Percentiles rank a stretch among this genome's conserved stretches.
phyloP scores from a whole-genome alignment of 2,329 filamentous ascomycete genomes.

The Neonectria punicea region DNA sequence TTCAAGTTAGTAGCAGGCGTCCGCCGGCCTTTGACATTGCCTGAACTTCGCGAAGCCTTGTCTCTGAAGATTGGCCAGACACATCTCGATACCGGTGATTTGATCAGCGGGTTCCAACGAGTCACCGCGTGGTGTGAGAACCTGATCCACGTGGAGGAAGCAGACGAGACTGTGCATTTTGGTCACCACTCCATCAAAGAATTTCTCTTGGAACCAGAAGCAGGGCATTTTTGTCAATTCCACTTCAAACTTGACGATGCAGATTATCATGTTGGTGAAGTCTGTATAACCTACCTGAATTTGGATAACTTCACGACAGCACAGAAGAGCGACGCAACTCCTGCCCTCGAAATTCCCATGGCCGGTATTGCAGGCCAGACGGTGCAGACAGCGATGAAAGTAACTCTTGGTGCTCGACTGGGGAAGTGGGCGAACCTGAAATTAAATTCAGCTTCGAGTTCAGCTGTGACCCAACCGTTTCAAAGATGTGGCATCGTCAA shows the following conservation, averaged over 20 bases:
- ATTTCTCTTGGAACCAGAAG: neutral
- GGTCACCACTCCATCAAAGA: slow-evolving; percentile 31
- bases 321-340: neutral
- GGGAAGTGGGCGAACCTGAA: neutral
- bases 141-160: slow-evolving; percentile 20
- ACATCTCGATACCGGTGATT: neutral
- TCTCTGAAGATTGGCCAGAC: slow-evolving; percentile 19
- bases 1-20: slow-evolving; percentile 14
- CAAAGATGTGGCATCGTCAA: neutral
- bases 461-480: neutral
- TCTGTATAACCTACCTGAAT: slow-evolving; percentile 22
- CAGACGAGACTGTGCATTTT: slow-evolving; percentile 26
- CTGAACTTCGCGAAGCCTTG: slow-evolving; percentile 23
- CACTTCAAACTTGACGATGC: neutral
- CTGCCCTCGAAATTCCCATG: neutral
- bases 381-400: neutral
- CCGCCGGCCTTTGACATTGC: slow-evolving; percentile 1
- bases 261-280: neutral
- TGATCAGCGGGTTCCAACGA: slow-evolving; percentile 9
- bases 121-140: slow-evolving; percentile 23
- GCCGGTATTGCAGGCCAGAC: neutral
- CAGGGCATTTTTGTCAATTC: neutral
- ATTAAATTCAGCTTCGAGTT: neutral
- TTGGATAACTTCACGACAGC: slow-evolving; percentile 4
- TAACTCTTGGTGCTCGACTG: too few relatives aligned